phyloP scores from a whole-genome alignment of 2,329 filamentous ascomycete species.

The Fusarium drepaniforme region DNA sequence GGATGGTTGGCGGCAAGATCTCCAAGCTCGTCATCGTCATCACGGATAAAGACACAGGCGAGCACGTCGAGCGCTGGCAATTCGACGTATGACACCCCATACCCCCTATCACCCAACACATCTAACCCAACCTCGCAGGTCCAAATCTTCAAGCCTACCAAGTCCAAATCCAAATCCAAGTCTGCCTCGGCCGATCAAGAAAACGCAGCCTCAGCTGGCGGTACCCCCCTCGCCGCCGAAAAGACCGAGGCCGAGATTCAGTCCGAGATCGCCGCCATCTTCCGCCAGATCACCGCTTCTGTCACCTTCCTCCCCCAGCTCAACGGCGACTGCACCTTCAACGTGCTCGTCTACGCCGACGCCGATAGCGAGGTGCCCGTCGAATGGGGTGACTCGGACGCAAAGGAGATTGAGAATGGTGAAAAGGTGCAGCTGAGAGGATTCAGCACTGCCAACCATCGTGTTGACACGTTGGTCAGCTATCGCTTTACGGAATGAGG shows the following conservation, averaged over 20 bases:
- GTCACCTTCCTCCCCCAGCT: conserved; percentile 97
- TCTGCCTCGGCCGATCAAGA: conserved; percentile 74
- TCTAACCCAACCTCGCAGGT: conserved; percentile 20
- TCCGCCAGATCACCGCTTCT: conserved; percentile 97
- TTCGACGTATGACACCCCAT: conserved; percentile 77
- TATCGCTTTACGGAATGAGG: conserved; percentile 70
- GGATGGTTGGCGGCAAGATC: conserved; percentile 98
- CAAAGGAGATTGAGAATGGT: conserved; percentile 93
- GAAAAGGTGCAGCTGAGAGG: conserved; percentile 96
- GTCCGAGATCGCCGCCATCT: conserved; percentile 94
- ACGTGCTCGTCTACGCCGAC: conserved; percentile 97
- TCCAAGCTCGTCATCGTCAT: conserved; percentile 97
- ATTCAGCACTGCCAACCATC: conserved; percentile 95
- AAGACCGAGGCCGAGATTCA: conserved; percentile 97
- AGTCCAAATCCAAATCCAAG: conserved; percentile 56
- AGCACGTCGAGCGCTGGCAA: conserved; percentile 97
- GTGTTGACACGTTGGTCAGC: conserved; percentile 95
- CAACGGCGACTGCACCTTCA: conserved; percentile 93
- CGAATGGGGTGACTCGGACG: conserved; percentile 98
- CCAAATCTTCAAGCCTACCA: conserved; percentile 38
- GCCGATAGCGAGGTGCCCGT: conserved; percentile 96
- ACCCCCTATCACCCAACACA: background rate
- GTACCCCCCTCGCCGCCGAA: conserved; percentile 59
- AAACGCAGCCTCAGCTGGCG: conserved; percentile 65
- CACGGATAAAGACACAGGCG: conserved; percentile 95